Conservation (phyloP, 1,139 yeast species). For the Sugiyamaella japonica region DNA sequence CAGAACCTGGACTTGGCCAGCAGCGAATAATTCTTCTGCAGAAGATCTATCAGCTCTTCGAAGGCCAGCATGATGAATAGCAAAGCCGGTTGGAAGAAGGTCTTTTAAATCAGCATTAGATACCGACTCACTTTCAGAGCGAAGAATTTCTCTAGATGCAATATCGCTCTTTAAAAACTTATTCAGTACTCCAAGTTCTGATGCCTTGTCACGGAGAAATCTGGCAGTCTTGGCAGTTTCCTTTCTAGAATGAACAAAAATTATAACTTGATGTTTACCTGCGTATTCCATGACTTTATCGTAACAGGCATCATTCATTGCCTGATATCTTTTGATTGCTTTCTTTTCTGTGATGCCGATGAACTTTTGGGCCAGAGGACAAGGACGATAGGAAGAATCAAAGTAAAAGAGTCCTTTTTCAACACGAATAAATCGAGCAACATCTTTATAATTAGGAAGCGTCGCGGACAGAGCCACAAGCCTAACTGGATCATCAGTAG, state of each 20-base stretch:
- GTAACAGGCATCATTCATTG: conserved; percentile 89
- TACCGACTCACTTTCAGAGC: conserved; percentile 60
- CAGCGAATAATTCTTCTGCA: conserved; percentile 85
- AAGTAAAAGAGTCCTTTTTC: conserved; percentile 69
- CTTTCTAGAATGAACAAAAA: conserved; percentile 92
- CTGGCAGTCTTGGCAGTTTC: conserved; percentile 86
- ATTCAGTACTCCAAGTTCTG: conserved; percentile 54
- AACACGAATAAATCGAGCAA: conserved; percentile 77
- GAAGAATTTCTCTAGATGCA: conserved; percentile 66
- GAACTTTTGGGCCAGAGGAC: conserved; percentile 87
- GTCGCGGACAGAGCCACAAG: conserved; percentile 92
- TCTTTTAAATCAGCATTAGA: conserved; percentile 58
- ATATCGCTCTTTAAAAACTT: conserved; percentile 51
- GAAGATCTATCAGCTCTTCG: conserved; percentile 68
- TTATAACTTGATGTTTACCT: conserved; percentile 70
- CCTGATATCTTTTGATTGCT: conserved; percentile 72
- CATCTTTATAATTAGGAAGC: conserved; percentile 85
- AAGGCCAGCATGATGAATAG: conserved; percentile 94
- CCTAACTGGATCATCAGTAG: conserved; percentile 54
- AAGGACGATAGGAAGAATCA: conserved; percentile 83
- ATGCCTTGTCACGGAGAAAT: conserved; percentile 63
- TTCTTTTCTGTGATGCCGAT: conserved; percentile 85
- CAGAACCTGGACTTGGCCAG: conserved; percentile 75
- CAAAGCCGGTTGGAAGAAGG: conserved; percentile 71
- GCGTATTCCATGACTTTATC: conserved; percentile 75